Base-by-base conservation (phyloP, 805 yeast genomes). In the Lachancea fermentati region DNA sequence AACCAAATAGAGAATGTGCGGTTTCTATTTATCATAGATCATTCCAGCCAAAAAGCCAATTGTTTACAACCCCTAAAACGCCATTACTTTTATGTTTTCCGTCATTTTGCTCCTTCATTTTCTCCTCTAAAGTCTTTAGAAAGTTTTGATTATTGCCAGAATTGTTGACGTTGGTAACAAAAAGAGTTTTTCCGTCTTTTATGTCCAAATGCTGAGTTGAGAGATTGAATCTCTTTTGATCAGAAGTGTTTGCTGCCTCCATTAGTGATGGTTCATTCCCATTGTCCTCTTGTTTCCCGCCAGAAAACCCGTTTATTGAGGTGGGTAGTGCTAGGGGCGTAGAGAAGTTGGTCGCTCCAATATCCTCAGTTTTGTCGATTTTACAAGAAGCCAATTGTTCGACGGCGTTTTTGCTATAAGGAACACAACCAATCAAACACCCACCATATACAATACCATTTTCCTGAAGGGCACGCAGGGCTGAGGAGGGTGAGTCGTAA, bases 391-490 rank as follows among this genome's bases (percentile, higher is more conserved):
- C 69, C 37, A 82, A 63, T 54, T 78, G 78, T 51, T 81, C 88
- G 14, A 81, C 69, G 2, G 79, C 71, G 19, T 68, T 66, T 47
- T 75, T 78, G 11, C 75, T 71, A 55, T 81, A 82, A 4, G 94
- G 85, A 7, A 82, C 60, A 73, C 95, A 62, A 55, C 95, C 78
- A 57, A 80, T 60, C 59, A 74, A 52, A 18, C 72, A 67, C 1
- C 85, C 91, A 39, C 81, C 83, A 52, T 81, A 75, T 4, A 79
- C 72, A 9, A 71, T 60, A 3, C 95, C 95, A 56, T 86, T 85
- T 55, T 88, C 96, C 48, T 84, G 79, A 32, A 89, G 65, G 0
- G 98, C 96, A 41, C 95, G 78, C 13, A 77, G 60, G 2, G 95
- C 96, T 7, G 89, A 73, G 1, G 81, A 67, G 5, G 83, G 75